A percentile compares a stretch with the other conserved stretches of the same genome.
phyloP scores from a whole-genome alignment of 164 flowering plant genomes.

The Echeveria elegans region DNA sequence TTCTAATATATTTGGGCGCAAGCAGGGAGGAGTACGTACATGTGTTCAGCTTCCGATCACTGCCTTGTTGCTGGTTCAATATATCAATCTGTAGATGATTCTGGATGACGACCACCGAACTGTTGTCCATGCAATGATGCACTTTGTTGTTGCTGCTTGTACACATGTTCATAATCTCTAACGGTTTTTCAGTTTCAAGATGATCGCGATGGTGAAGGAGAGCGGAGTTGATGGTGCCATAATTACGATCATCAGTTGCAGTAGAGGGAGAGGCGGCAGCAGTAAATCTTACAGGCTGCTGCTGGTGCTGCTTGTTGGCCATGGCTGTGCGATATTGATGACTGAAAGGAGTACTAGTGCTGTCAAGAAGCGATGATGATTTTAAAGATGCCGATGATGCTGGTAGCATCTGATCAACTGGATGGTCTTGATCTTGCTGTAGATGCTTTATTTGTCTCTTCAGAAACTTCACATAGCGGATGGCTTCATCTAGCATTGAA shows the following conservation, averaged over 20 bases:
- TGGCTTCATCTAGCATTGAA: slow-evolving; percentile 79
- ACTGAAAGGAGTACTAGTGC: background rate
- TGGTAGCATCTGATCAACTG: slow-evolving; percentile 2
- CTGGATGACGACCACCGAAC: background rate
- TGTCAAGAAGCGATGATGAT: background rate
- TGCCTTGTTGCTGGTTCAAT: background rate
- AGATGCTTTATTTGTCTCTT: slow-evolving; percentile 55
- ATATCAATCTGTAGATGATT: background rate
- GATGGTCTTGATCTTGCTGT: slow-evolving; percentile 21
- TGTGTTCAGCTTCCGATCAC: background rate
- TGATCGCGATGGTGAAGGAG: background rate
- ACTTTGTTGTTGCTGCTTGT: background rate
- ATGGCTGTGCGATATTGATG: background rate
- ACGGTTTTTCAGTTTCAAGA: background rate
- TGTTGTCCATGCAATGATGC: background rate
- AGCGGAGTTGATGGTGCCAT: background rate
- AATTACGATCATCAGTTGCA: background rate
- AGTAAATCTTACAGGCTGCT: background rate
- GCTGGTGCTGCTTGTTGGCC: background rate
- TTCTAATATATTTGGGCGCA: background rate
- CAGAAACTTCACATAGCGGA: slow-evolving; percentile 76
- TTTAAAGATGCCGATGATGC: background rate
- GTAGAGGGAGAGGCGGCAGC: background rate
- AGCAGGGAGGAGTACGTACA: background rate
- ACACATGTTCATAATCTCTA: background rate